Conservation (phyloP, 192 early-diverging fungal genomes). For the Podila horticola region DNA sequence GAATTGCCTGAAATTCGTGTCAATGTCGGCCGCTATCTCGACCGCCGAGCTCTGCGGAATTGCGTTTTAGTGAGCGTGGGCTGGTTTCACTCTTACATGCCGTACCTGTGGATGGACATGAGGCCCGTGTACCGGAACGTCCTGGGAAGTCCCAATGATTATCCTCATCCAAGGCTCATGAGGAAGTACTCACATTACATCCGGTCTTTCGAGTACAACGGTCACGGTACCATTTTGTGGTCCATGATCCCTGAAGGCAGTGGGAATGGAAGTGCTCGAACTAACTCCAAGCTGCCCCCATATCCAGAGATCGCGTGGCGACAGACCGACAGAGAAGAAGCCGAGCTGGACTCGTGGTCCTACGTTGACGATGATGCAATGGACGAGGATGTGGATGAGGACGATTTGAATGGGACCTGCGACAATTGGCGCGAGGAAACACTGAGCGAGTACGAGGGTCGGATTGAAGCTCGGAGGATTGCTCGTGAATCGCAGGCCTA, state of each 20-base stretch:
- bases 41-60: constrained; percentile 10
- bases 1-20: constrained; percentile 25
- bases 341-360: constrained; percentile 13
- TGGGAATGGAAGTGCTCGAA: neutral
- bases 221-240: constrained; percentile 20
- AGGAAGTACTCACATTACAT: constrained; percentile 28
- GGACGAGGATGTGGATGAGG: too few species aligned
- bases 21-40: constrained; percentile 20
- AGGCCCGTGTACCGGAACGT: constrained; percentile 33
- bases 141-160: constrained; percentile 23
- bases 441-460: constrained; percentile 26
- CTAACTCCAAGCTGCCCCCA: too few species aligned
- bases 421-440: constrained; percentile 1
- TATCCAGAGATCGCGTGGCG: constrained; percentile 2
- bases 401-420: too few species aligned
- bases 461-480: constrained; percentile 1
- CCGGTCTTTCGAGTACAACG: constrained; percentile 37
- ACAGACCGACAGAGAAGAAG: constrained; percentile 4
- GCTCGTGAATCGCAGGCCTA: neutral
- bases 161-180: constrained; percentile 14
- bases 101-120: constrained; percentile 16
- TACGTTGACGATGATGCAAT: constrained; percentile 29
- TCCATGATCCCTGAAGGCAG: constrained; percentile 15
- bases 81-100: constrained; percentile 32
- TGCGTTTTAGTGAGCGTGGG: constrained; percentile 19